Evolutionary conservation across 169 alveolate genomes (phyloP).

Genomic region (Cryptosporidium muris): DNA sequence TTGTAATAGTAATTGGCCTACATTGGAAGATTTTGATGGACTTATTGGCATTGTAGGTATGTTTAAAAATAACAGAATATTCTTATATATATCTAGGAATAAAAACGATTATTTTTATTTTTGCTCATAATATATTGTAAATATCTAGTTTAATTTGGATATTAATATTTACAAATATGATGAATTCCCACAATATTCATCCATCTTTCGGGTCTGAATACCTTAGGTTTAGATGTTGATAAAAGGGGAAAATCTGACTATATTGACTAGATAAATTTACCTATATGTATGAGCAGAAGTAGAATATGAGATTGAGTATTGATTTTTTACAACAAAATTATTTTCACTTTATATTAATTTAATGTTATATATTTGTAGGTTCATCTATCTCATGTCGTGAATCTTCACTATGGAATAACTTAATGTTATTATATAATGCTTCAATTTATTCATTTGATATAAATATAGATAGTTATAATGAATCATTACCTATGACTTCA

Average conservation of each 20-base stretch:
- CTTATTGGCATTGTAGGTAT: constrained; percentile 65
- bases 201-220: constrained; percentile 74
- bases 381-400: constrained; percentile 65
- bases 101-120: not conserved
- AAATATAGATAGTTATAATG: not conserved
- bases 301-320: not conserved
- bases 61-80: not conserved
- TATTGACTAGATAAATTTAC: not conserved
- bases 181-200: constrained; percentile 65
- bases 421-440: constrained; percentile 17
- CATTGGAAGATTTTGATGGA: constrained; percentile 62
- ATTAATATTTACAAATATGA: constrained; percentile 12
- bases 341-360: not conserved
- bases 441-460: constrained; percentile 43
- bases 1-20: constrained; percentile 53
- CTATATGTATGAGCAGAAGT: not conserved
- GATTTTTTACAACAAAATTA: not conserved
- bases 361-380: constrained; percentile 6
- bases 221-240: constrained; percentile 26
- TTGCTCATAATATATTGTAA: not conserved
- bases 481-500: too few relatives aligned
- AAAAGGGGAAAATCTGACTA: constrained; percentile 54
- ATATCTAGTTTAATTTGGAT: not conserved
- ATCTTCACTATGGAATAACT: constrained; percentile 36
- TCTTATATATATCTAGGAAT: too few relatives aligned